Evolutionary conservation across 441 rosid species (phyloP), one percentile per base, ranked within the genome.

Genomic region (Gossypium gossypioides): DNA sequence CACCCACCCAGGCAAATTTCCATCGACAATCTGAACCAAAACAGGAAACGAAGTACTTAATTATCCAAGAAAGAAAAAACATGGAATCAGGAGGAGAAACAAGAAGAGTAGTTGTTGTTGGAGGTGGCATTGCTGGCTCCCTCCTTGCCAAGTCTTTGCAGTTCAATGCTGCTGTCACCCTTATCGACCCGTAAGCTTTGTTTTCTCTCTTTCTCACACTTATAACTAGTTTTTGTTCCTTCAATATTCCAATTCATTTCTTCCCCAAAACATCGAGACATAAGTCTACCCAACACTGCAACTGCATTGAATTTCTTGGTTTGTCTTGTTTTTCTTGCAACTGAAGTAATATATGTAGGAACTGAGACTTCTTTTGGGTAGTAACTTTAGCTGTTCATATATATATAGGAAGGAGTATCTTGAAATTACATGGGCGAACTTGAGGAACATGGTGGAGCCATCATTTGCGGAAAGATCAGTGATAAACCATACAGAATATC

Each of bases 391-490:
- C 50, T 18, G 24, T 34, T n/a, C 52, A n/a, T 37, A 37, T 34
- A 34, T 37, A 7, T 37, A 13, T n/a, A 46, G 97, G 87, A 93
- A 93, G 80, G 98, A 89, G 80, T 93, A 88, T 65, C 85, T 86
- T 68, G 98, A 89, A 86, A 91, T 93, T 1, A 78, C 90, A 24
- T 89, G 96, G 98, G 97, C 92, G 72, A 79, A 58, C 63, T 75
- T 93, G 77, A 89, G 96, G 82, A 74, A 86, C 37, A 84, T 87
- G 91, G 97, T 93, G 72, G 94, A 93, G 78, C 98, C 98, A 7
- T 72, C 90, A 2, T 86, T 88, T 78, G 96, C 82, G 0, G 82
- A 88, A 78, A 85, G 91, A 85, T 70, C 89, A 0, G 84, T 93
- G 46, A 83, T 93, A 27, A 79, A 88, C 76, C 98, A 91, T 72